phyloP scores from a whole-genome alignment of 352 stramenopile species.

The Phytophthora gonapodyides region DNA sequence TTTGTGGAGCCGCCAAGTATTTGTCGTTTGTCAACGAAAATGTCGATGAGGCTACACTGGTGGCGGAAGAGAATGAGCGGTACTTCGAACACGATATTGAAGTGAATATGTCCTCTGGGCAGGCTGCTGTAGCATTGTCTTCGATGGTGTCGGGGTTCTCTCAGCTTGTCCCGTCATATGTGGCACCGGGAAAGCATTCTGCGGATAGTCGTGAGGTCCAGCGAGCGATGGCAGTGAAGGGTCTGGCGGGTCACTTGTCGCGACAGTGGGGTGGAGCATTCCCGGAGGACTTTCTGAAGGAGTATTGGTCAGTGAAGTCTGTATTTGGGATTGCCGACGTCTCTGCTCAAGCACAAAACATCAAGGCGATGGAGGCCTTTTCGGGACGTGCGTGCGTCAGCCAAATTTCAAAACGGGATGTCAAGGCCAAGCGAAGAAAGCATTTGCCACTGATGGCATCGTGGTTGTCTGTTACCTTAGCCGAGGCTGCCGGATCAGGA shows the following conservation, averaged over 20 bases:
- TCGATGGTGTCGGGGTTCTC: conserved; percentile 55
- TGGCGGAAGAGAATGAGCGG: conserved; percentile 36
- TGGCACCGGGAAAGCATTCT: conserved; percentile 25
- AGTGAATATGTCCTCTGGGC: conserved; percentile 49
- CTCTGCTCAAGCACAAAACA: conserved; percentile 26
- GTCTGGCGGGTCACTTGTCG: conserved; percentile 68
- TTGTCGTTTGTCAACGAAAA: conserved; percentile 76
- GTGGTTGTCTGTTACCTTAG: conserved; percentile 30
- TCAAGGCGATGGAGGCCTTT: conserved; percentile 50
- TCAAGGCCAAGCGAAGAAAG: conserved; percentile 14
- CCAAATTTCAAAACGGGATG: not conserved
- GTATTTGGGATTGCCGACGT: conserved; percentile 41
- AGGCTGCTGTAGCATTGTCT: conserved; percentile 59
- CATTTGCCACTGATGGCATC: conserved; percentile 11
- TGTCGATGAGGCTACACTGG: conserved; percentile 53
- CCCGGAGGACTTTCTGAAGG: conserved; percentile 73
- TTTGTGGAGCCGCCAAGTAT: conserved; percentile 75
- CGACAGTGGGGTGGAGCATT: conserved; percentile 46
- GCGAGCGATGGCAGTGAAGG: conserved; percentile 57
- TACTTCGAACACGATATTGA: conserved; percentile 72
- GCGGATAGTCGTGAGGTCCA: conserved; percentile 29
- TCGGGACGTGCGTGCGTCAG: conserved; percentile 26
- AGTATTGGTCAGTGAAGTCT: conserved; percentile 75
- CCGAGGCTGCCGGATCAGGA: conserved; percentile 25
- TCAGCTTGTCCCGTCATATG: conserved; percentile 47